phyloP scores from a whole-genome alignment of 2,329 filamentous ascomycete genomes.

The Periconia sp. region DNA sequence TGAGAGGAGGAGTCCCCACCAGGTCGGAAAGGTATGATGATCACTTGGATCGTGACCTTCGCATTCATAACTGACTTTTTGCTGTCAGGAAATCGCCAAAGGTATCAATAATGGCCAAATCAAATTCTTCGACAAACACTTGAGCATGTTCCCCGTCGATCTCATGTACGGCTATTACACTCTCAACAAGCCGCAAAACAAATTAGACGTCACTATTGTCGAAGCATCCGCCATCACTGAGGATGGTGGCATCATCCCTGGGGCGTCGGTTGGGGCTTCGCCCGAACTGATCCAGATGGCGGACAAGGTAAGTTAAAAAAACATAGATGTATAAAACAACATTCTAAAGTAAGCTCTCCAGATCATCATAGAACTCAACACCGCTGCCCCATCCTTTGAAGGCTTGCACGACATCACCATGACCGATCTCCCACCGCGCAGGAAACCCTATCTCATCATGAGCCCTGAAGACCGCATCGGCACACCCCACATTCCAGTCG shows the following conservation, averaged over 20 bases:
- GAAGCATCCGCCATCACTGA: slow-evolving; percentile 86
- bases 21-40: slow-evolving; percentile 72
- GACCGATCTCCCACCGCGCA: slow-evolving; percentile 76
- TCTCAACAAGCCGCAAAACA: slow-evolving; percentile 71
- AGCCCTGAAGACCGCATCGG: slow-evolving; percentile 84
- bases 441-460: slow-evolving; percentile 87
- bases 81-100: slow-evolving; percentile 67
- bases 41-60: neutral
- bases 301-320: too few relatives aligned
- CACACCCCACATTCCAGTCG: slow-evolving; percentile 77
- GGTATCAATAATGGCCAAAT: slow-evolving; percentile 88
- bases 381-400: slow-evolving; percentile 78
- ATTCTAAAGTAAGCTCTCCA: too few relatives aligned
- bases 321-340: too few relatives aligned
- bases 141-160: slow-evolving; percentile 89
- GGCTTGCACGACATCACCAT: slow-evolving; percentile 89
- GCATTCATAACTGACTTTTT: neutral
- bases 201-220: slow-evolving; percentile 79
- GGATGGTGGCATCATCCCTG: slow-evolving; percentile 85
- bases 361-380: slow-evolving; percentile 92
- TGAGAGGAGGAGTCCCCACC: slow-evolving; percentile 78
- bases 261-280: slow-evolving; percentile 80
- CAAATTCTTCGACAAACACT: slow-evolving; percentile 91
- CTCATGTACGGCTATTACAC: slow-evolving; percentile 83
- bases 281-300: slow-evolving; percentile 89